phyloP scores from a whole-genome alignment of 1,284 basidiomycete species.

The Rhodotorula sp. region DNA sequence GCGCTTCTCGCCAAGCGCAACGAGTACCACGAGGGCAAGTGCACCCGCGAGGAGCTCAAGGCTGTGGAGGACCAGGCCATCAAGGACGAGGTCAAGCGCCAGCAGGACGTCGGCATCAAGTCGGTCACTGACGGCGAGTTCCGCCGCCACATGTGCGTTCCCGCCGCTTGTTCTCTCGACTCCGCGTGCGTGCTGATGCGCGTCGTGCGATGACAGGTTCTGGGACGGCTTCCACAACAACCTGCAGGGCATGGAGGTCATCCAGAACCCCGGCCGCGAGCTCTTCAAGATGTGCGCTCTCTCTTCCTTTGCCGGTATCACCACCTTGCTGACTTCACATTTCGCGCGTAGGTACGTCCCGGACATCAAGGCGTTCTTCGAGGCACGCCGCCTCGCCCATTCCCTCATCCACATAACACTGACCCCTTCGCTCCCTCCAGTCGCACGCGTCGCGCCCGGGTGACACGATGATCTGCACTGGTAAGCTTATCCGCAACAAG shows the following conservation, averaged over 20 bases:
- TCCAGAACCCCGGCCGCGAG: conserved; percentile 54
- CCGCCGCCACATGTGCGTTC: conserved; percentile 34
- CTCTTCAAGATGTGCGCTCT: conserved; percentile 52
- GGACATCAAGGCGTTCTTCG: conserved; percentile 55
- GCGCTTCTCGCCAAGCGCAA: conserved; percentile 48
- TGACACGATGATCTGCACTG: conserved; percentile 49
- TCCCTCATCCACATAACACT: not conserved
- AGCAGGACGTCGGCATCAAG: conserved; percentile 48
- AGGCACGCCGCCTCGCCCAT: conserved; percentile 6
- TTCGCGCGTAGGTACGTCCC: conserved; percentile 53
- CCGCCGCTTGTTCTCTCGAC: not conserved
- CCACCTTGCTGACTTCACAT: not conserved
- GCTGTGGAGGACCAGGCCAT: conserved; percentile 52
- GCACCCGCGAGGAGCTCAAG: conserved; percentile 47
- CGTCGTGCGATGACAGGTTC: conserved; percentile 36
- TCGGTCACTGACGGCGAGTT: conserved; percentile 54
- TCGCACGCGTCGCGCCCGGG: conserved; percentile 47
- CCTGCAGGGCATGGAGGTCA: conserved; percentile 59
- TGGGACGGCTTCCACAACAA: conserved; percentile 64
- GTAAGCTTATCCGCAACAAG: conserved; percentile 64
- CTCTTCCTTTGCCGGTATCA: not conserved
- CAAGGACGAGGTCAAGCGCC: conserved; percentile 50
- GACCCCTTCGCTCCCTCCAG: not conserved
- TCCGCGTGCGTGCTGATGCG: not conserved
- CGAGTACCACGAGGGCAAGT: conserved; percentile 46